Conservation (phyloP, 306 rosid genomes). For the Adenanthera pavonina region DNA sequence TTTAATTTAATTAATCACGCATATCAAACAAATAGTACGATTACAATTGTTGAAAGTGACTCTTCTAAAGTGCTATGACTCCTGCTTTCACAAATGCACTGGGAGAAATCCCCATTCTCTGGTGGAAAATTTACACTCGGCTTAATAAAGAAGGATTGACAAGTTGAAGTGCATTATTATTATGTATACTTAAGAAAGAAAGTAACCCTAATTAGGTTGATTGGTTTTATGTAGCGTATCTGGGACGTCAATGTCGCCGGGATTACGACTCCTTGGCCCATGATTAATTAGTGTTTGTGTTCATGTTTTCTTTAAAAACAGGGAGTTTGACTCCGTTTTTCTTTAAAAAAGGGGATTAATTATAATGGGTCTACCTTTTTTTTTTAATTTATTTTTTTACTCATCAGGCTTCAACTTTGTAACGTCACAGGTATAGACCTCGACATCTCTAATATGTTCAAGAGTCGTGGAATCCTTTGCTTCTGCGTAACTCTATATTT, state of each 20-base stretch:
- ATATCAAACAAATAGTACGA: background rate
- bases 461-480: conserved; percentile 36
- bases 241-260: background rate
- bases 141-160: background rate
- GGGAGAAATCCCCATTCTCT: background rate
- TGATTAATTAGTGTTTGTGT: background rate
- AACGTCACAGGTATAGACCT: background rate
- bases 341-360: too few species aligned
- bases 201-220: background rate
- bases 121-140: background rate
- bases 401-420: background rate
- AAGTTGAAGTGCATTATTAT: too few species aligned
- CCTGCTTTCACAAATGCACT: background rate
- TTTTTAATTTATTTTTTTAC: background rate
- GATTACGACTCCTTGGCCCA: background rate
- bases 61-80: background rate
- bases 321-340: too few species aligned
- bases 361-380: background rate
- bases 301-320: too few species aligned
- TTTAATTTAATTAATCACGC: background rate
- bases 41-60: background rate
- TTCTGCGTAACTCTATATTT: background rate
- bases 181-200: too few species aligned
- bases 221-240: background rate
- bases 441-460: background rate